Conservation (phyloP, 257 asterid species). For the Lantana camara region DNA sequence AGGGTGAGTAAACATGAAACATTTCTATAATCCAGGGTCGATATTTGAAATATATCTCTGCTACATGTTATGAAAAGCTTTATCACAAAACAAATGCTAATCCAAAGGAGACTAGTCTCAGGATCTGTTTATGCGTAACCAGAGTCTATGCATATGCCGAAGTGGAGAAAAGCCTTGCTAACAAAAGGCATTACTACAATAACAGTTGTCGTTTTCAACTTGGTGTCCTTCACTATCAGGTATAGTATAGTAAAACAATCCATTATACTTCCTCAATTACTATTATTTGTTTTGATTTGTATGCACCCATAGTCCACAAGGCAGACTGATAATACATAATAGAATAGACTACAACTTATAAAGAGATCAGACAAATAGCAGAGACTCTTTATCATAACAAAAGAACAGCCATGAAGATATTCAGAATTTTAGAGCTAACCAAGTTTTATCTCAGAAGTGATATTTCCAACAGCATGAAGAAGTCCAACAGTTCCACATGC, state of each 20-base stretch:
- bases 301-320: background rate
- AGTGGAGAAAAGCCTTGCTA: no score
- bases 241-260: background rate
- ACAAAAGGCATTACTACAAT: background rate
- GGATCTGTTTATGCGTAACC: no score
- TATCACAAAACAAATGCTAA: no score
- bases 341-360: slow-evolving; percentile 8
- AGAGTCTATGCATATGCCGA: no score
- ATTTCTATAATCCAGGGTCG: background rate
- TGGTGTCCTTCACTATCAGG: slow-evolving; percentile 1
- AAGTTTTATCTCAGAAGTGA: slow-evolving; percentile 86
- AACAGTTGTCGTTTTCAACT: background rate
- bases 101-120: no score
- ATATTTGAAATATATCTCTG: background rate
- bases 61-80: background rate
- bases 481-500: slow-evolving; percentile 98
- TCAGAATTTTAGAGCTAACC: slow-evolving; percentile 46
- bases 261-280: background rate
- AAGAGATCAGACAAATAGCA: background rate
- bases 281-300: no score
- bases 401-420: slow-evolving; percentile 4
- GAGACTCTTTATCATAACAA: slow-evolving; percentile 16
- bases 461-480: slow-evolving; percentile 93
- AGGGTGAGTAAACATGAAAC: background rate
- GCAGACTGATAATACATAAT: slow-evolving; percentile 1